Conservation (phyloP, 2,329 filamentous ascomycete genomes). For the Parasarocladium wereldwijsianum region DNA sequence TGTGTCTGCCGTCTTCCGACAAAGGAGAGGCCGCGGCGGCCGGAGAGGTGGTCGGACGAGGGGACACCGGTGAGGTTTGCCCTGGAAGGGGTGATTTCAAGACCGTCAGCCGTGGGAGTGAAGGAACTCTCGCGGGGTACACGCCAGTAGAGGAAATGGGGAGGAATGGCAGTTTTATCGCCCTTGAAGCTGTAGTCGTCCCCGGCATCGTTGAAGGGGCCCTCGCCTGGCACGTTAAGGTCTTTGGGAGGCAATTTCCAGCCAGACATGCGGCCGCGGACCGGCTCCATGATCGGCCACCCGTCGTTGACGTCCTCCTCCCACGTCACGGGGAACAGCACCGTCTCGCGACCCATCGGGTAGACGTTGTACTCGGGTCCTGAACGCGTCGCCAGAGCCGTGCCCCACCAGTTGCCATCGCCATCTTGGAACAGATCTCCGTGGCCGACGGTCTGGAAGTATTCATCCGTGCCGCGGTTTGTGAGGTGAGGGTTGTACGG, state of each 20-base stretch:
- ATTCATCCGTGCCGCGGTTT: slow-evolving; percentile 13
- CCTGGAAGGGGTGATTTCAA: slow-evolving; percentile 8
- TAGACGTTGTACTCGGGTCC: slow-evolving; percentile 14
- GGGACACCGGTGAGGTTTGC: slow-evolving; percentile 9
- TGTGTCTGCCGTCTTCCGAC: slow-evolving; percentile 39
- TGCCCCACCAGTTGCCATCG: slow-evolving; percentile 30
- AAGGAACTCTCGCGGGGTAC: slow-evolving; percentile 24
- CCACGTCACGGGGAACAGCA: slow-evolving; percentile 33
- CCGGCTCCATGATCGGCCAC: slow-evolving; percentile 28
- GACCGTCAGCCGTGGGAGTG: slow-evolving; percentile 18
- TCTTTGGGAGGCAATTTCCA: slow-evolving; percentile 18
- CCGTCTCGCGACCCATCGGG: slow-evolving; percentile 30
- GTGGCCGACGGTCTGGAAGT: slow-evolving; percentile 17
- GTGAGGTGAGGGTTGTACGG: slow-evolving; percentile 23
- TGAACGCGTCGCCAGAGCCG: slow-evolving; percentile 18
- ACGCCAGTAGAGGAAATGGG: slow-evolving; percentile 31
- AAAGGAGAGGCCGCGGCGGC: slow-evolving; percentile 21
- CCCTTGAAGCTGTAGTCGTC: slow-evolving; percentile 24
- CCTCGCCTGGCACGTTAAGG: slow-evolving; percentile 15
- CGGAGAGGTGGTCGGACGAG: slow-evolving; percentile 4
- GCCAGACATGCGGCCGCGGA: slow-evolving; percentile 17
- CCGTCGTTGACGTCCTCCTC: slow-evolving; percentile 22
- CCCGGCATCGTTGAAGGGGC: slow-evolving; percentile 21
- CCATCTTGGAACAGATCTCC: slow-evolving; percentile 17
- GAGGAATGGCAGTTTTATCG: slow-evolving; percentile 21